Conservation (phyloP, 371 early-diverging fungal genomes). For the Lichtheimia ornata region DNA sequence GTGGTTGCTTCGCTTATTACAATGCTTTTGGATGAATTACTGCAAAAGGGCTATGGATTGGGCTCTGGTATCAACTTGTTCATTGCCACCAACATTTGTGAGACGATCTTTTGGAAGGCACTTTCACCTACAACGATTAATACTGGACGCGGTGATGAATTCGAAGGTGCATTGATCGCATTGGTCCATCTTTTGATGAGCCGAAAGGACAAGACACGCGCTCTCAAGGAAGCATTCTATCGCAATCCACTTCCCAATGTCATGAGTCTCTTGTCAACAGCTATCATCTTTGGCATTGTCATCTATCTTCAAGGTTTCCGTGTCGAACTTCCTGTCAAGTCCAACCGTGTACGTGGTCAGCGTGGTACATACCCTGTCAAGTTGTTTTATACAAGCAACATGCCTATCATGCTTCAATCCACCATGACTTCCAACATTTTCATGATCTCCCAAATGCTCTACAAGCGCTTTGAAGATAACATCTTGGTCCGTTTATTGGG, state of each 20-base stretch:
- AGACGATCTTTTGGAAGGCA: constrained; percentile 99
- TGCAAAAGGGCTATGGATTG: constrained; percentile 99
- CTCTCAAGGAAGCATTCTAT: constrained; percentile 98
- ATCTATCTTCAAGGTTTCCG: constrained; percentile 99
- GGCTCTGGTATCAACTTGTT: constrained; percentile 99
- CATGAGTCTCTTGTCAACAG: constrained; percentile 91
- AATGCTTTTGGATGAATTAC: constrained; percentile 98
- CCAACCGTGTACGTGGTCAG: constrained; percentile 95
- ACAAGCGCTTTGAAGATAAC: constrained; percentile 94
- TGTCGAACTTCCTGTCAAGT: constrained; percentile 98
- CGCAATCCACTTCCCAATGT: constrained; percentile 97
- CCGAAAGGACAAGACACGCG: constrained; percentile 97
- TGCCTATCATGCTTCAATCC: constrained; percentile 99
- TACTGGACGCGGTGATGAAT: constrained; percentile 98
- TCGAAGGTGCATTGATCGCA: constrained; percentile 98
- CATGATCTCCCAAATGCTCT: constrained; percentile 96
- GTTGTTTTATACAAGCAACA: constrained; percentile 99
- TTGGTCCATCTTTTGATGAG: constrained; percentile 95
- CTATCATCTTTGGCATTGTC: constrained; percentile 91
- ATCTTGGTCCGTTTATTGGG: constrained; percentile 94
- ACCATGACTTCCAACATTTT: constrained; percentile 96
- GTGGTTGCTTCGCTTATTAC: constrained; percentile 97
- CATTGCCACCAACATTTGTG: constrained; percentile 99
- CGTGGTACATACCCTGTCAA: constrained; percentile 98
- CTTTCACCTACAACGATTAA: constrained; percentile 97